phyloP scores from a whole-genome alignment of 768 basidiomycete species.

The Tephrocybe sp. region DNA sequence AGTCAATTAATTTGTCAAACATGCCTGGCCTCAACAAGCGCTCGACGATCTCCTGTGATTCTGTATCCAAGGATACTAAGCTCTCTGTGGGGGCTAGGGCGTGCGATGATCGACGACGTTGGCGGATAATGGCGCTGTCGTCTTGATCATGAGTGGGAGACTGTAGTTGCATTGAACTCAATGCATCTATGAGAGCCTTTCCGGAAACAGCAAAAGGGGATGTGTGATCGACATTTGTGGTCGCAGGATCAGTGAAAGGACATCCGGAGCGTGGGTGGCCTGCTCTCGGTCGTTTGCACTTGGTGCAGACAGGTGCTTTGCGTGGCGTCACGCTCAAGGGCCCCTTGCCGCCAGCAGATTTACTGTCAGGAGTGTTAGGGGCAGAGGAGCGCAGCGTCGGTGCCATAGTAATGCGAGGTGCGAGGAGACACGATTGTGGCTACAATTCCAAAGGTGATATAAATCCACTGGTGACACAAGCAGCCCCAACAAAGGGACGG shows the following conservation, averaged over 20 bases:
- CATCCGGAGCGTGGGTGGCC: constrained; percentile 69
- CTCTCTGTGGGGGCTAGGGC: constrained; percentile 35
- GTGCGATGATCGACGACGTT: constrained; percentile 31
- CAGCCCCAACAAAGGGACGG: neutral
- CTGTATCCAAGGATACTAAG: constrained; percentile 51
- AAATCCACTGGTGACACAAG: too few species aligned
- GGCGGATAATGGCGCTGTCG: constrained; percentile 33
- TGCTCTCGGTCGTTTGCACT: constrained; percentile 51
- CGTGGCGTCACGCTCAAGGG: constrained; percentile 38
- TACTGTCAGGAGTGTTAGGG: constrained; percentile 16
- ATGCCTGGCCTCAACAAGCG: constrained; percentile 44
- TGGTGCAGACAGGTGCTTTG: constrained; percentile 52
- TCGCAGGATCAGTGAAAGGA: constrained; percentile 39
- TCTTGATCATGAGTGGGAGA: constrained; percentile 24
- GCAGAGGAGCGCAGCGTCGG: constrained; percentile 21
- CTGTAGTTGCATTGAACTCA: constrained; percentile 47
- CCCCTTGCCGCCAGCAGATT: constrained; percentile 2
- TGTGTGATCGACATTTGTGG: constrained; percentile 5
- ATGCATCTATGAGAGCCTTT: constrained; percentile 36
- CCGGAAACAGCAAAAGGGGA: constrained; percentile 11
- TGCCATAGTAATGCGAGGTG: constrained; percentile 14
- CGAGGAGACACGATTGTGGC: too few species aligned
- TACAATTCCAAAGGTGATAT: too few species aligned
- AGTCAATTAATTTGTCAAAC: constrained; percentile 25
- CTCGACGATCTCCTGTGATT: constrained; percentile 46